Evolutionary conservation across 805 yeast species (phyloP).

Genomic region (Saccharomycopsis javanensis): DNA sequence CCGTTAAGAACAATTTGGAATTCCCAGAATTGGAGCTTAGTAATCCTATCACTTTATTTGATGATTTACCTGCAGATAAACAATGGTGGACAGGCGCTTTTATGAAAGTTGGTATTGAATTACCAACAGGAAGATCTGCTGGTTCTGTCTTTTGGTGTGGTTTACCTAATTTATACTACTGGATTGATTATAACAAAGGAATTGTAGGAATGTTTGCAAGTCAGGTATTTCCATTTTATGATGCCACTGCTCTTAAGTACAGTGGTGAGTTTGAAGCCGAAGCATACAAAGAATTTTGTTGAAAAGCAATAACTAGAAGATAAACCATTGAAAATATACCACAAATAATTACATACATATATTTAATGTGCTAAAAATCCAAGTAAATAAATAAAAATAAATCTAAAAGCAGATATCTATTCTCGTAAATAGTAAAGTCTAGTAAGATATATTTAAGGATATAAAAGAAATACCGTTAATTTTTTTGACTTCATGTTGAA

Average conservation of each 20-base stretch:
- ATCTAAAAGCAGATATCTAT: too few relatives aligned
- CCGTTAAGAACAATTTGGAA: constrained; percentile 18
- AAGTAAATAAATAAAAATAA: too few relatives aligned
- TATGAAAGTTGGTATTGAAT: constrained; percentile 20
- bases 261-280: constrained; percentile 19
- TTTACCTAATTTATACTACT: constrained; percentile 31
- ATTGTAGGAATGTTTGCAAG: constrained; percentile 31
- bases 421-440: too few relatives aligned
- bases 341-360: too few relatives aligned
- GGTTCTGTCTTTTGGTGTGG: constrained; percentile 34
- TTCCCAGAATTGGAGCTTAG: constrained; percentile 17
- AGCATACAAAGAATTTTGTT: constrained; percentile 9
- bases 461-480: background rate
- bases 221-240: constrained; percentile 30
- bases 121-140: constrained; percentile 30
- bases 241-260: constrained; percentile 17
- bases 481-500: background rate
- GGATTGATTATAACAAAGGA: constrained; percentile 31
- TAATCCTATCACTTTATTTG: constrained; percentile 19
- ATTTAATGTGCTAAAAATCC: too few relatives aligned
- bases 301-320: background rate
- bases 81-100: constrained; percentile 25
- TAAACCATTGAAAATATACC: background rate
- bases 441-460: too few relatives aligned
- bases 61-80: constrained; percentile 14